phyloP scores from a whole-genome alignment of 768 basidiomycete genomes.

The Naganishia randhawae region DNA sequence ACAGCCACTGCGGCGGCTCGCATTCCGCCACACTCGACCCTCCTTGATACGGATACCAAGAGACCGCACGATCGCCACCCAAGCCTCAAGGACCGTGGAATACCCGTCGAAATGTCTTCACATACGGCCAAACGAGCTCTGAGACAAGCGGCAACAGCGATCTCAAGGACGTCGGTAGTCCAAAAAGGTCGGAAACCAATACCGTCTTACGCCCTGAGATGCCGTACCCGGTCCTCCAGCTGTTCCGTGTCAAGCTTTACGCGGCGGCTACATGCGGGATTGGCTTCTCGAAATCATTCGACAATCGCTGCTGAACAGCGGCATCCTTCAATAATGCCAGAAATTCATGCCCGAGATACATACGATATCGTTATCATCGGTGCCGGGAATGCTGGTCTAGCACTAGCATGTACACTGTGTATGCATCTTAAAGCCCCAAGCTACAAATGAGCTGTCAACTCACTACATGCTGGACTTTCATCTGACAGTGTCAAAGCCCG shows the following conservation, averaged over 20 bases:
- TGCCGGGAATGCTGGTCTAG: slow-evolving; percentile 86
- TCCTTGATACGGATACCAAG: no score
- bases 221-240: background rate
- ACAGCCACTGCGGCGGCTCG: no score
- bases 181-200: background rate
- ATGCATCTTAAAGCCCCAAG: slow-evolving; percentile 37
- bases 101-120: background rate
- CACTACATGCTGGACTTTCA: background rate
- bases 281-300: background rate
- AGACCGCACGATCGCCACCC: no score
- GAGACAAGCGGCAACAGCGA: background rate
- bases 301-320: background rate
- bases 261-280: background rate
- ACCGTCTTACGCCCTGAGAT: background rate
- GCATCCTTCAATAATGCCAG: background rate
- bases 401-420: slow-evolving; percentile 83
- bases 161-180: background rate
- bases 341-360: slow-evolving; percentile 34
- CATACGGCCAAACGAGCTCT: slow-evolving; percentile 4
- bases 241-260: no score
- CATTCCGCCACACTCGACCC: no score
- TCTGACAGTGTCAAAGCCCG: slow-evolving; percentile 57
- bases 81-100: no score
- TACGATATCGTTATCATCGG: slow-evolving; percentile 91
- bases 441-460: background rate